These are phyloP conservation scores for Leishmania braziliensis DNA, from an alignment of 208 protist genomes.

Conservation along the genomic window DNA sequence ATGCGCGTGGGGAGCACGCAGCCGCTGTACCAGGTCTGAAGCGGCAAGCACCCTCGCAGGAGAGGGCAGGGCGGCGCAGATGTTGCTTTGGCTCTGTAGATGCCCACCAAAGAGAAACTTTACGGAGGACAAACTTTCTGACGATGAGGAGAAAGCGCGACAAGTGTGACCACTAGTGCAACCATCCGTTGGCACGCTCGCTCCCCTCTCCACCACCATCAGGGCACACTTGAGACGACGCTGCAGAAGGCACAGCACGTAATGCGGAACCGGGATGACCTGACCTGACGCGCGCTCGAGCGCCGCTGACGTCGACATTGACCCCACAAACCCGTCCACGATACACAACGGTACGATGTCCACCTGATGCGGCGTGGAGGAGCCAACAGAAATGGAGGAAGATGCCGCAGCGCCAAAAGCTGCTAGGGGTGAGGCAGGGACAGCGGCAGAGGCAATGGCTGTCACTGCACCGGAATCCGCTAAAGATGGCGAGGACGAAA, in stretches of 20 bases:
- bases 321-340: constrained; percentile 46
- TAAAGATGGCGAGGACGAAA: neutral
- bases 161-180: neutral
- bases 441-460: neutral
- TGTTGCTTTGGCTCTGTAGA: neutral
- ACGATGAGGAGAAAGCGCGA: no score
- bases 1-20: constrained; percentile 25
- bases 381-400: neutral
- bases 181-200: neutral
- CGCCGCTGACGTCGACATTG: constrained; percentile 45
- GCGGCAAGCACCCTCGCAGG: constrained; percentile 19
- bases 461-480: neutral
- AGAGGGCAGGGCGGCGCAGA: neutral
- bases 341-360: constrained; percentile 52
- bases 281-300: constrained; percentile 57
- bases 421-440: neutral
- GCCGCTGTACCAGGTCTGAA: constrained; percentile 21
- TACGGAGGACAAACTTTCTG: neutral
- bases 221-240: constrained; percentile 61
- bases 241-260: constrained; percentile 62
- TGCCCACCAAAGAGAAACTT: neutral
- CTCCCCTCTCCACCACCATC: constrained; percentile 47
- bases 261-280: constrained; percentile 46
- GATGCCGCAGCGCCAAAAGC: neutral
- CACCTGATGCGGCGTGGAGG: neutral